Evolutionary conservation across 2,329 filamentous ascomycete species (phyloP).

Genomic region (Colletotrichum sp.): DNA sequence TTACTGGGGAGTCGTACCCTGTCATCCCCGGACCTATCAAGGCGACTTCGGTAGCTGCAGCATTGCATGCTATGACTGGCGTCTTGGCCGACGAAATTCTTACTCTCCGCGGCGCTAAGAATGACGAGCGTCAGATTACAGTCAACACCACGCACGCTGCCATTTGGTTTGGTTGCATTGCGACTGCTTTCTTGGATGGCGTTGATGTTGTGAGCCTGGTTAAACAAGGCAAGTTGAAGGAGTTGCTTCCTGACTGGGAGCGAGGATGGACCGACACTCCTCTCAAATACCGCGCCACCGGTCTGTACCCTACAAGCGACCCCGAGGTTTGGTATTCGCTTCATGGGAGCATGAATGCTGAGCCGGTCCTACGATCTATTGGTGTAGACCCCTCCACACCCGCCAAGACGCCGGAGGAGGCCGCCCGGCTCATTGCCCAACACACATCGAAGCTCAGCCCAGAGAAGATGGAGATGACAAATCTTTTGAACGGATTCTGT

Average conservation of each 20-base stretch:
- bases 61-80: slow-evolving; percentile 38
- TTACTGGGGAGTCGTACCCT: slow-evolving; percentile 33
- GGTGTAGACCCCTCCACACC: slow-evolving; percentile 37
- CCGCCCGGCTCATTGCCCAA: not conserved
- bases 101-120: slow-evolving; percentile 30
- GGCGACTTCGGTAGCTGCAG: slow-evolving; percentile 33
- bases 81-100: slow-evolving; percentile 40
- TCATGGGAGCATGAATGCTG: slow-evolving; percentile 52
- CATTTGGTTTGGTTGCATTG: slow-evolving; percentile 32
- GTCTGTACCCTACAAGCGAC: slow-evolving; percentile 53
- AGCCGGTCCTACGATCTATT: slow-evolving; percentile 47
- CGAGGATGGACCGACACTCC: slow-evolving; percentile 23
- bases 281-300: slow-evolving; percentile 44
- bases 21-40: slow-evolving; percentile 41
- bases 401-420: slow-evolving; percentile 1
- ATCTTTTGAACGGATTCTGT: slow-evolving; percentile 11
- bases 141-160: slow-evolving; percentile 52
- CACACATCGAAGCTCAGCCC: slow-evolving; percentile 4
- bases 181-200: slow-evolving; percentile 5
- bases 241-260: slow-evolving; percentile 7
- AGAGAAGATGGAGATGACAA: slow-evolving; percentile 11
- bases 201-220: slow-evolving; percentile 5
- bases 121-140: slow-evolving; percentile 30
- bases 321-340: slow-evolving; percentile 53
- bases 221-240: slow-evolving; percentile 4